Evolutionary conservation across 495 filamentous ascomycete genomes (phyloP), one percentile per base, ranked within the genome.

Genomic region (Aspergillus diversus): DNA sequence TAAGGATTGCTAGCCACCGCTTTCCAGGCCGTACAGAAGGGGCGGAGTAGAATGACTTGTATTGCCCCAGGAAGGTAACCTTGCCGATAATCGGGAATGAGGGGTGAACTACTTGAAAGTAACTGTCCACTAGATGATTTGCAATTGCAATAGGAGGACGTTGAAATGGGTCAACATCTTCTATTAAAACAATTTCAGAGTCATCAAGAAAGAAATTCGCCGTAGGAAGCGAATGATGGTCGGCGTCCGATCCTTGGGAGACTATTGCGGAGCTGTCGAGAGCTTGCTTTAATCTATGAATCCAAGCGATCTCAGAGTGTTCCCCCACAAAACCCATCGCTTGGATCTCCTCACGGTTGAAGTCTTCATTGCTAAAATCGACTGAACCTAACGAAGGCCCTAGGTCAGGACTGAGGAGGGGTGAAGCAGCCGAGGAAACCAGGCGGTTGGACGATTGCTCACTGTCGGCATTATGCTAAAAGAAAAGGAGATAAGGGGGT

Each of bases 251-350:
- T 33, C 52, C 64, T 0, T 57, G 54, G 33, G 21, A 27, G 21
- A 27, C 21, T 27, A 27, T 27, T 27, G 21, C 62, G 15, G 64
- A 66, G 32, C 71, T 66, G n/a, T 76, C 73, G 17, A 81, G 70
- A 9, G 73, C 66, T 50, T 72, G 71, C 64, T 78, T 76, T 52
- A 81, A 68, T 67, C 76, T 72, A 69, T 84, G 83, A 39, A 89
- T 73, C 87, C 87, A 90, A 50, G 77, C 75, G 21, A 87, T 74
- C 56, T 87, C 86, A 4, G 86, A 89, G 54, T 83, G 85, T 61
- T 86, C 87, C 33, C 87, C 87, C 49, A 89, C 74, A 68, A 84
- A 89, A 0, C 87, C 87, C 52, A 81, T 84, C 0, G 80, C 75
- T 47, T 78, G 77, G 32, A 78, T 76, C 55, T 83, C 79, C 64